Base-by-base conservation (phyloP, 345 rosid genomes). In the Pistacia atlantica region DNA sequence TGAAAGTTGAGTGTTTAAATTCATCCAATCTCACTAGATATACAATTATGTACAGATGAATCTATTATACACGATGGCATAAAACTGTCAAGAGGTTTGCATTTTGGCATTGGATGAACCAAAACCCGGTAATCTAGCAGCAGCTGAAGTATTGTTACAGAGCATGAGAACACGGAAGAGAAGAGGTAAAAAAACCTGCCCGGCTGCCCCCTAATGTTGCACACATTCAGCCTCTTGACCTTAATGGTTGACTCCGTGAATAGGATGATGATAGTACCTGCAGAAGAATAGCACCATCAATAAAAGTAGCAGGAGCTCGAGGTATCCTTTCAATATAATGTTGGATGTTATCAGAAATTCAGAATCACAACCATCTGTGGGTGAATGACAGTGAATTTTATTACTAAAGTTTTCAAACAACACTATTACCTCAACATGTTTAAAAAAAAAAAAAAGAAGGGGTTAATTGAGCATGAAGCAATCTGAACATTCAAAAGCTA, bases 241-340 rank as follows among this genome's bases (percentile, higher is more conserved):
- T 82, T 31, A 92, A 87, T 62, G 91, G 79, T 74, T 94, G 97
- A 76, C 92, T 92, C 60, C 92, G 89, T 1, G 91, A 83, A 77
- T 89, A 92, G 59, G 98, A 94, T 35, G 97, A 92, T 70, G 97
- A 87, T 56, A 90, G 82, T 75, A 92, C 95, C 98, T 94, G 84
- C 81, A 87, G 22, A 20, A 67, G 65, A 69, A 82, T 31, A 16
- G 31, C 52, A 59, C 42, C 0, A 22, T 35, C 46, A 33, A 61
- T 69, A 11, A 72, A 71, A 71, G 69, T 18, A 28, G 71, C 65
- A 51, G 20, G 51, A 42, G 7, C 54, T 37, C 75, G 37, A 18
- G 60, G 28, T 18, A 54, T 69, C 73, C 18, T 3, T 18, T 18
- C 22, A 54, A 49, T 13, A 18, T 65, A 52, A 38, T 20, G 63